Percentiles rank a stretch among this genome's conserved stretches.
Conservation (phyloP, 805 yeast genomes). For the Barnettozyma sucrosica region DNA sequence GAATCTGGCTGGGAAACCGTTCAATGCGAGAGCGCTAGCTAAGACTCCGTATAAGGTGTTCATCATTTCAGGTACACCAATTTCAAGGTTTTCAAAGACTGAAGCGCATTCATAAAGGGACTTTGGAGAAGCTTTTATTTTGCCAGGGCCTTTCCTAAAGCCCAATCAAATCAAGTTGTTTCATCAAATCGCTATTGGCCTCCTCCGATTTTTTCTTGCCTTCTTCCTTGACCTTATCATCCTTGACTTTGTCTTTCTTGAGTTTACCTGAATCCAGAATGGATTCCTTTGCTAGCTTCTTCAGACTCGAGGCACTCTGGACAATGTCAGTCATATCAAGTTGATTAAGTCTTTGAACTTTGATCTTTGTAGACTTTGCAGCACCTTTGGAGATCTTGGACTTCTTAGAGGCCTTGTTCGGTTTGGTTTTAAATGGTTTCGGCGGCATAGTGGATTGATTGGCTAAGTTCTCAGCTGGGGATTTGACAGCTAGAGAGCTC, state of each 20-base stretch:
- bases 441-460: conserved; percentile 8
- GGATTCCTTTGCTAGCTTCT: conserved; percentile 1
- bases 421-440: conserved; percentile 2
- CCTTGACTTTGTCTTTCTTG: conserved; percentile 23
- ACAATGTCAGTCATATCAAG: conserved; percentile 9
- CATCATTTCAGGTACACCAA: too few species aligned
- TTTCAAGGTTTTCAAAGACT: too few species aligned
- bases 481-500: background rate
- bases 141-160: background rate
- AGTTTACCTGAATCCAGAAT: conserved; percentile 17
- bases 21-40: too few species aligned
- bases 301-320: conserved; percentile 2
- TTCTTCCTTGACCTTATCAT: conserved; percentile 20
- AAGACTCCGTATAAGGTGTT: too few species aligned
- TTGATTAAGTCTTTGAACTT: conserved; percentile 10
- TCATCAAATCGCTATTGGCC: conserved; percentile 25
- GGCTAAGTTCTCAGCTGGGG: background rate
- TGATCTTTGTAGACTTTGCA: conserved; percentile 6
- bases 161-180: conserved; percentile 25
- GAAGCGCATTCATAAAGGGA: too few species aligned
- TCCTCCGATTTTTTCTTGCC: conserved; percentile 21
- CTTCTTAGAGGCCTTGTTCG: conserved; percentile 17
- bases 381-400: conserved; percentile 8
- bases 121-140: too few species aligned
- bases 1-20: too few species aligned